These are phyloP conservation scores for Backusella australiensis DNA, from an alignment of 192 early-diverging fungal genomes.

Conservation along the genomic window DNA sequence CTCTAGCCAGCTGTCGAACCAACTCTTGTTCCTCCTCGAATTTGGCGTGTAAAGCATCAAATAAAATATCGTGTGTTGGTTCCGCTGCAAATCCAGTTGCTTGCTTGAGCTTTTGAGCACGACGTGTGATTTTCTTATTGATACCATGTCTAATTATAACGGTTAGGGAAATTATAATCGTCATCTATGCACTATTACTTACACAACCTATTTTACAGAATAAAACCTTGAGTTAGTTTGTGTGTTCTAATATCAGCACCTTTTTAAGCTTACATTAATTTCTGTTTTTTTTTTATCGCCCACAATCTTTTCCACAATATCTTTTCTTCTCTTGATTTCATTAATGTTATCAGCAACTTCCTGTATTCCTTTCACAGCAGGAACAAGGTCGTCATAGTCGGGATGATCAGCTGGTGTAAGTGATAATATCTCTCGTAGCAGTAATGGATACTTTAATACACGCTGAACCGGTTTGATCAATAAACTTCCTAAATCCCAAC, in stretches of 20 bases:
- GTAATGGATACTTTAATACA: conserved; percentile 87
- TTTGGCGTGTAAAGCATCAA: conserved; percentile 9
- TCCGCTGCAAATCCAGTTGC: conserved; percentile 52
- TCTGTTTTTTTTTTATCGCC: conserved; percentile 65
- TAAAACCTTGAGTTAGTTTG: neutral
- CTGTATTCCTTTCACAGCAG: conserved; percentile 48
- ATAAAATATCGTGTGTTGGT: conserved; percentile 17
- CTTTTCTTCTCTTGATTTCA: conserved; percentile 78
- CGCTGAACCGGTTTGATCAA: conserved; percentile 95
- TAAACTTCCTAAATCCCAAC: conserved; percentile 88
- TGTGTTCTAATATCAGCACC: neutral
- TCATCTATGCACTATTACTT: neutral
- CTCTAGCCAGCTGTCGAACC: conserved; percentile 5
- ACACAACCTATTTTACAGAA: conserved; percentile 24
- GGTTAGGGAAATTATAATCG: neutral
- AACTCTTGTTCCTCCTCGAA: conserved; percentile 21
- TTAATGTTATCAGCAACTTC: conserved; percentile 76
- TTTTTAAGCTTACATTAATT: conserved; percentile 51
- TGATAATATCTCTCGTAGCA: conserved; percentile 43
- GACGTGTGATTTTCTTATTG: conserved; percentile 62
- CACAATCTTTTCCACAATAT: conserved; percentile 81
- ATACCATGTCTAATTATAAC: conserved; percentile 59
- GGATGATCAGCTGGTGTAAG: conserved; percentile 52
- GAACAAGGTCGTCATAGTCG: conserved; percentile 52
- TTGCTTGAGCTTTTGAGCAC: conserved; percentile 62